Percentiles rank a stretch among this genome's conserved stretches.
These are phyloP conservation scores for Protoeuglena noctilucae DNA, from an alignment of 139 green algal species.

Conservation along the genomic window DNA sequence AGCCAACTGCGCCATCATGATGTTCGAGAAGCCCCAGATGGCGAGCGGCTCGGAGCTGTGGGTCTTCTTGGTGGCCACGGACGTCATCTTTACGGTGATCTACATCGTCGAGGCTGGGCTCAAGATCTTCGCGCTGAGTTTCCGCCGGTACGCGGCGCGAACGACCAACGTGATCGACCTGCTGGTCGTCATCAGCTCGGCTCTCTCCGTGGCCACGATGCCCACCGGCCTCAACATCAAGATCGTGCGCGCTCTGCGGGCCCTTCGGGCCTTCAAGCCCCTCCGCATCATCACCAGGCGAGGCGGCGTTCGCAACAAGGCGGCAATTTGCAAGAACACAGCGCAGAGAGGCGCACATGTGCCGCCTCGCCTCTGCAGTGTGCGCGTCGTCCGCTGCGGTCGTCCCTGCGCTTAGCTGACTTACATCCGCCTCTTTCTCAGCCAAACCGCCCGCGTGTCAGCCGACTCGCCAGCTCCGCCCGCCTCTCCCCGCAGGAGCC, in stretches of 20 bases:
- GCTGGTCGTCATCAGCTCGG: conserved; percentile 32
- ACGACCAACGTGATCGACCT: conserved; percentile 55
- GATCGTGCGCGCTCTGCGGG: conserved; percentile 31
- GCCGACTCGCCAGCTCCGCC: too few species aligned
- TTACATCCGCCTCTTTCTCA: too few species aligned
- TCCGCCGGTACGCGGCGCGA: conserved; percentile 37
- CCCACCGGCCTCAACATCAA: conserved; percentile 1
- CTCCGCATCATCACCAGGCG: conserved; percentile 46
- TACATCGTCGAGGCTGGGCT: conserved; percentile 45
- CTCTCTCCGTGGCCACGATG: conserved; percentile 24
- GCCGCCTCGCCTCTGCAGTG: too few species aligned
- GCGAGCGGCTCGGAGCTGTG: conserved; percentile 9
- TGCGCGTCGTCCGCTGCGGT: too few species aligned
- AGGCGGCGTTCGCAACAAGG: too few species aligned
- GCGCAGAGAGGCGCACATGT: too few species aligned
- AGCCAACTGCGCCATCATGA: conserved; percentile 48
- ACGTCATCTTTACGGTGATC: conserved; percentile 34
- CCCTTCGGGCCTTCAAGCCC: conserved; percentile 49
- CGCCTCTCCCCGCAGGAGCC: too few species aligned
- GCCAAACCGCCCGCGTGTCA: too few species aligned
- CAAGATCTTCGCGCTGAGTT: conserved; percentile 58
- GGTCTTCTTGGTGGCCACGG: conserved; percentile 18
- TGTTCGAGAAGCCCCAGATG: conserved; percentile 38
- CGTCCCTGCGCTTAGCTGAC: too few species aligned
- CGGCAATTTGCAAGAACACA: too few species aligned